Base-by-base conservation (phyloP, 345 rosid genomes). In the Hypericum perforatum region DNA sequence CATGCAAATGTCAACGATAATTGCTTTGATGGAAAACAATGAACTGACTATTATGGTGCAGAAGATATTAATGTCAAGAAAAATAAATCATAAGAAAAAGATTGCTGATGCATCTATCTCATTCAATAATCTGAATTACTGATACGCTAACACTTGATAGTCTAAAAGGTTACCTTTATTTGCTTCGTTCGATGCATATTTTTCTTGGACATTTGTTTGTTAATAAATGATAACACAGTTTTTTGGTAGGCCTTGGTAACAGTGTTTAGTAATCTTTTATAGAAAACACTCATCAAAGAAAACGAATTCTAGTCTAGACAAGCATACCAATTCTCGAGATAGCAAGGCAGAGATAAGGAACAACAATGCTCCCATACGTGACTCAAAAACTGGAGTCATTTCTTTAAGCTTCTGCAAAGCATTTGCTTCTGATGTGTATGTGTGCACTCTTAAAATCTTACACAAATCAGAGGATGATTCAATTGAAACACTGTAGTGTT, bases 281-380 rank as follows among this genome's bases (percentile, higher is more conserved):
- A 22, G 7, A 14, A 14, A 46, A 12, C 13, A 46, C 29, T 32
- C 9, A 5, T 12, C 9, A 32, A 8, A 48, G 22, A 13, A 5
- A 42, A 14, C 50, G 43, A 43, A 0, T 49, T 54, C 29, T n/a
- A n/a, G n/a, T n/a, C n/a, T n/a, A 40, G 45, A n/a, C 40, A 66
- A 53, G 46, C 85, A 63, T 85, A 92, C 99, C 95, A 94, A 74
- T 85, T 91, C 97, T 59, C 92, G 85, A 62, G 99, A 89, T 50
- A 94, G 86, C 56, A 94, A 73, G 11, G 97, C 94, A 44, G 99
- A 94, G 65, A 94, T 77, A 53, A 94, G 95, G 77, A 94, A 89
- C 11, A 89, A 78, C 71, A 89, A 61, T 13, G 95, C 95, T 49
- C 99, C 99, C 99, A 84, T 82, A 44, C 92, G 89, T 67, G 95